Evolutionary conservation across 2,329 filamentous ascomycete genomes (phyloP).

Genomic region (Pestalotiopsis sp.): DNA sequence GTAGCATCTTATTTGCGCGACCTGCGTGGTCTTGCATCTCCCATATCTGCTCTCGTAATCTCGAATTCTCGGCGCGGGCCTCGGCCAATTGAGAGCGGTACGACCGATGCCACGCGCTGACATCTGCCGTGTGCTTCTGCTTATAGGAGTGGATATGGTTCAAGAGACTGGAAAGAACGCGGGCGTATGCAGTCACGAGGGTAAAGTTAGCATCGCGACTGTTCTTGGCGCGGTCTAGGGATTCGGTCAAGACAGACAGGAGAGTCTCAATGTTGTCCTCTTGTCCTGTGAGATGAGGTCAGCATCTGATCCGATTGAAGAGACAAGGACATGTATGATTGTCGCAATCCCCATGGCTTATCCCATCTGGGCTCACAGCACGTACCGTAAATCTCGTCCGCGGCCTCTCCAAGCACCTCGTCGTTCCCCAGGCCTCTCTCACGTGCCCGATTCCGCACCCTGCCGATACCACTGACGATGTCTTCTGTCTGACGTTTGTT

Average conservation of each 20-base stretch:
- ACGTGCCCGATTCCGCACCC: slow-evolving; percentile 60
- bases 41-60: slow-evolving; percentile 67
- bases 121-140: slow-evolving; percentile 62
- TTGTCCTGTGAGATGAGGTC: slow-evolving; percentile 45
- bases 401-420: slow-evolving; percentile 57
- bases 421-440: slow-evolving; percentile 57
- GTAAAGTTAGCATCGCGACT: slow-evolving; percentile 44
- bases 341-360: background rate
- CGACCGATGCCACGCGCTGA: slow-evolving; percentile 66
- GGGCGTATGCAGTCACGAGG: slow-evolving; percentile 57
- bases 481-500: slow-evolving; percentile 65
- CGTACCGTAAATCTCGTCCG: slow-evolving; percentile 59
- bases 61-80: slow-evolving; percentile 65
- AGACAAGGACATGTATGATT: background rate
- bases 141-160: slow-evolving; percentile 70
- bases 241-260: slow-evolving; percentile 62
- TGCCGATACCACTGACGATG: slow-evolving; percentile 64
- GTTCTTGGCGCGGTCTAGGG: slow-evolving; percentile 63
- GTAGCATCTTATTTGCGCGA: slow-evolving; percentile 59
- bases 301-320: slow-evolving; percentile 3
- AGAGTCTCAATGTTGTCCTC: slow-evolving; percentile 63
- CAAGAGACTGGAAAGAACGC: slow-evolving; percentile 58
- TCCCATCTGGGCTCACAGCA: background rate
- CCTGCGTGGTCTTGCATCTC: slow-evolving; percentile 66
- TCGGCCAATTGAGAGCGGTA: slow-evolving; percentile 68